phyloP scores from a whole-genome alignment of 345 rosid genomes.

The Streptanthus diversifolius region DNA sequence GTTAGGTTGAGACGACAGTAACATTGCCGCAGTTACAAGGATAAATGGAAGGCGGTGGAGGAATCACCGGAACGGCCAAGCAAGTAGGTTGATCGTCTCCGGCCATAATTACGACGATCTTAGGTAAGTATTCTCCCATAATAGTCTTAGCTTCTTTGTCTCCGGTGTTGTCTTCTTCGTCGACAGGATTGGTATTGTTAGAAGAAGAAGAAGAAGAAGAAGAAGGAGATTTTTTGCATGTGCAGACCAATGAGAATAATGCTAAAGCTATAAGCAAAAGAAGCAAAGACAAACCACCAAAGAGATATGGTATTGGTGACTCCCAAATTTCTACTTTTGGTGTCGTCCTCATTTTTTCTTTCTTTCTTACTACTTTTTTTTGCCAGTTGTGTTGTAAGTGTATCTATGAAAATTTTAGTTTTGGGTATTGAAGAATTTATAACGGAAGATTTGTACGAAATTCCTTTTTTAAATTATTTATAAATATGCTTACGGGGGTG shows the following conservation, averaged over 20 bases:
- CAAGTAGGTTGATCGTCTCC: constrained; percentile 50
- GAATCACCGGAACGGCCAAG: constrained; percentile 43
- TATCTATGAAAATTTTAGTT: neutral
- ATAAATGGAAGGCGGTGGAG: constrained; percentile 14
- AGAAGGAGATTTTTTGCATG: constrained; percentile 22
- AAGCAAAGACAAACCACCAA: constrained; percentile 40
- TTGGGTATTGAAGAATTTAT: constrained; percentile 16
- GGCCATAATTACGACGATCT: constrained; percentile 53
- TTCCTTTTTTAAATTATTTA: neutral
- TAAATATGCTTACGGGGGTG: neutral
- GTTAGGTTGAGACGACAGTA: constrained; percentile 2
- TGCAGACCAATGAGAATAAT: constrained; percentile 36
- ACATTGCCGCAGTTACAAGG: constrained; percentile 25
- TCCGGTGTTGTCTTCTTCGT: neutral
- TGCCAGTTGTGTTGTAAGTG: neutral
- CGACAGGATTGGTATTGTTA: neutral
- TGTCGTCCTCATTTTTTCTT: constrained; percentile 14
- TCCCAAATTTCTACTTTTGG: constrained; percentile 37
- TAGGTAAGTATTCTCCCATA: constrained; percentile 34
- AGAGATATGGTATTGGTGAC: constrained; percentile 49
- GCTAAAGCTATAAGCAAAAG: constrained; percentile 39
- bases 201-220: neutral
- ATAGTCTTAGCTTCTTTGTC: neutral
- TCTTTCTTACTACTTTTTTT: neutral
- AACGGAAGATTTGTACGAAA: neutral